Evolutionary conservation across 140 eudicot genomes (phyloP), one percentile per base, ranked within the genome.

Genomic region (Erigeron philadelphicus): DNA sequence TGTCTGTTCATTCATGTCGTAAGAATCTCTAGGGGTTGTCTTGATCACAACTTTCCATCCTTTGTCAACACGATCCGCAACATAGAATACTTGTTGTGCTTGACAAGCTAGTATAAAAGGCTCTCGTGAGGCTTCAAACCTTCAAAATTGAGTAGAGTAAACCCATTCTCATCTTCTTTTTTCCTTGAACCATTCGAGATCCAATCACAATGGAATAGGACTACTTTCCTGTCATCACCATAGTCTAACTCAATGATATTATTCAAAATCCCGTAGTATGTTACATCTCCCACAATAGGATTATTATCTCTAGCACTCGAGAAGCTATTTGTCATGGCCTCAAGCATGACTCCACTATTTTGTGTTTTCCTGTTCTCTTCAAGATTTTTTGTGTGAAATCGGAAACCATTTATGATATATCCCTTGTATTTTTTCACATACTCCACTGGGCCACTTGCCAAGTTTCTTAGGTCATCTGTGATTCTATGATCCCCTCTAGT

Each of bases 201-300:
- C 72, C 73, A 71, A 54, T 63, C 77, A 55, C 74, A 77, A 43
- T 64, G n/a, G 25, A 71, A 70, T 53, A 76, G 17, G 8, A 76
- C 71, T 19, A 76, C 19, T 6, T 64, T 76, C 11, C 42, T 40
- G n/a, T 50, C 77, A 31, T 6, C 23, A 8, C 6, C 45, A 25
- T 71, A 77, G 1, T 55, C 46, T 40, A 77, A 43, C 47, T 77
- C 73, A 71, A 71, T 43, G 42, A 77, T 77, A 7, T 70, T 76
- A 35, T 70, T 64, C 12, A 77, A 10, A 17, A 44, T 67, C 41
- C 81, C 81, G 65, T 77, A 77, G 48, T 71, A 71, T 2, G 63
- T 21, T 21, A 21, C 25, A 21, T 21, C 25, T 21, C 25, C 25
- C 25, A 21, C 1, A 1, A 21, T 21, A 21, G 25, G 25, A 21